Base-by-base conservation (phyloP, 495 filamentous ascomycete genomes). In the Schizothecium vesticola region DNA sequence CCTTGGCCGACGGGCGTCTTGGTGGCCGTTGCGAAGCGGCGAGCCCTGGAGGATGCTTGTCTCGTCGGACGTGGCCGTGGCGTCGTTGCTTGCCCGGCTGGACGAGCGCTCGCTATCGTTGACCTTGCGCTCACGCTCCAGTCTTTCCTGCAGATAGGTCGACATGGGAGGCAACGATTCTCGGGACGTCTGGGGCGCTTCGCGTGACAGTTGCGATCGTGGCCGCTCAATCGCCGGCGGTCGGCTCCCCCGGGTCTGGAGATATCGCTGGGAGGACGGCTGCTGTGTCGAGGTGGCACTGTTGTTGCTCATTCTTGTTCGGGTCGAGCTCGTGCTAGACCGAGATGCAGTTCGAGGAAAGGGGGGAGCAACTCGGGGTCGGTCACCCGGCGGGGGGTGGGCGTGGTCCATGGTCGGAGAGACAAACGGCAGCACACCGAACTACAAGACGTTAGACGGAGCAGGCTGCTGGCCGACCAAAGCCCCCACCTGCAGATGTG, bases 71-170 rank as follows among this genome's bases (percentile, higher is more conserved):
- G 62, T 74, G 25, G 74, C 73, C 68, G 80, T 76, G 25, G 67
- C 71, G 58, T 80, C 77, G 56, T 73, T 75, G 65, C 71, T 77
- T 24, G 74, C 71, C 26, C 74, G 79, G 65, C 75, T 76, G 2
- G 77, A 76, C 58, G 76, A 70, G 19, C 81, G 72, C 25, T 82
- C 81, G 67, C 76, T 79, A 67, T 84, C 81, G 25, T 66, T 66
- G 19, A 79, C 80, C 66, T 77, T 83, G 43, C 83, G 81, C 70
- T 84, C 82, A 10, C 80, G 77, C 66, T 82, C 78, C 67, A 87
- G 69, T 63, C 77, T 77, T 67, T 87, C 84, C 36, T 85, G 85
- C 11, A 87, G 76, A 56, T 85, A 75, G 26, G 72, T 79, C 6
- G 84, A 84, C 43, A 78, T 73, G 16, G 77, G 67, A 11, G 74